Evolutionary conservation across 352 stramenopile genomes (phyloP), one percentile per base, ranked within the genome.

Genomic region (Phytophthora lateralis): DNA sequence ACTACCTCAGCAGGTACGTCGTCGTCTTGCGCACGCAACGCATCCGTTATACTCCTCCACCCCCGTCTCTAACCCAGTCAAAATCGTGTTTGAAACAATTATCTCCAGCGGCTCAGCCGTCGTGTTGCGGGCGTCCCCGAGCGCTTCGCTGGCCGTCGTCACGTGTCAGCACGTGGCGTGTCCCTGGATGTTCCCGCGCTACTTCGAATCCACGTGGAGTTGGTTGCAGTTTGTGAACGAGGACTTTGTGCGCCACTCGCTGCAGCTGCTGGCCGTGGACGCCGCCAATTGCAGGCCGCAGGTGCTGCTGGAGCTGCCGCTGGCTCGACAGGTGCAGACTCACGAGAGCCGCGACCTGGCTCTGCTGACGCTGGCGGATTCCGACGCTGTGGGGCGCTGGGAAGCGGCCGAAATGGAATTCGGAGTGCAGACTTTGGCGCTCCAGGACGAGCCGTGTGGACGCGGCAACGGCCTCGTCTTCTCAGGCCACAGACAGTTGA

Each of bases 221-320:
- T 95, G 83, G 85, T 78, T 95, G 47, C 82, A 95, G 66, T 80
- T 88, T 64, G 83, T 95, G 55, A 85, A 74, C 63, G 82, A 92
- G 54, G 72, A 83, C 45, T 88, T 89, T 30, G 77, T 93, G 37
- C 68, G 76, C 30, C 80, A 93, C 49, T 89, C 80, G 56, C 68
- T 95, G 45, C 72, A 89, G 52, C 44, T 93, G 30, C 73, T 90
- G 37, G 53, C 45, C 15, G 27, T 69, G 10, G 30, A 57, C 15
- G 76, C 20, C n/a, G 39, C 26, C 9, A 47, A 27, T 48, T 17
- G 8, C 10, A 66, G 39, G 43, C 71, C 78, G 0, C 60, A 65
- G 29, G 74, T 90, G 55, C 60, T 91, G 30, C 43, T 75, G n/a
- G 78, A 90, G 20, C 57, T 89, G 21, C 82, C 78, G 12, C 53